Percentiles rank a stretch among this genome's conserved stretches.
These are phyloP conservation scores for Penicillium sp. DNA, from an alignment of 2,329 filamentous ascomycete species.

Conservation along the genomic window DNA sequence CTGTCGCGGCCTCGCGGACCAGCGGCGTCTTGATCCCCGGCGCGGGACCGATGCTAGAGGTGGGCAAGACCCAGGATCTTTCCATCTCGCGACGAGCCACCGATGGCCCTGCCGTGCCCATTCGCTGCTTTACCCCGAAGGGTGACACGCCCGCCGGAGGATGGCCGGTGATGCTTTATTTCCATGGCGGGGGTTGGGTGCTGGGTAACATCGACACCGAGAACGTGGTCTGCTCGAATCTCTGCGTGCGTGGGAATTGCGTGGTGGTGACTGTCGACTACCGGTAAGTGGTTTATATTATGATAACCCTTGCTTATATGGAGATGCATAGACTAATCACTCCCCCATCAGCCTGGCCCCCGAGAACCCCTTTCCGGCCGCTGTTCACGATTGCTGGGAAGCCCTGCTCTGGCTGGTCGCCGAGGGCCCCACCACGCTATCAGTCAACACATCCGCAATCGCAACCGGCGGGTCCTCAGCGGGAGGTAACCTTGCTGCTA, in stretches of 20 bases:
- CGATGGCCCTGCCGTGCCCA: slow-evolving; percentile 45
- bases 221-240: slow-evolving; percentile 53
- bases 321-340: background rate
- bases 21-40: slow-evolving; percentile 52
- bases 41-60: slow-evolving; percentile 46
- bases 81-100: slow-evolving; percentile 43
- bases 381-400: slow-evolving; percentile 55
- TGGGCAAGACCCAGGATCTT: slow-evolving; percentile 47
- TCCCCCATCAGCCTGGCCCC: slow-evolving; percentile 47
- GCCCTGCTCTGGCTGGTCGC: slow-evolving; percentile 47
- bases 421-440: slow-evolving; percentile 33
- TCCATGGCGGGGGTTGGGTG: slow-evolving; percentile 57
- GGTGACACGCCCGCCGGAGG: slow-evolving; percentile 43
- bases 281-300: slow-evolving; percentile 35
- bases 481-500: slow-evolving; percentile 50
- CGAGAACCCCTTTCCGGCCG: slow-evolving; percentile 53
- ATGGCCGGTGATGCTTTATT: slow-evolving; percentile 55
- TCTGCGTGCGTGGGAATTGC: slow-evolving; percentile 48
- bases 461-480: slow-evolving; percentile 51
- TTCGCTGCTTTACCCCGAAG: slow-evolving; percentile 50
- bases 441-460: slow-evolving; percentile 43
- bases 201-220: slow-evolving; percentile 55
- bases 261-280: slow-evolving; percentile 56
- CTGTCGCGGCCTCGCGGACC: slow-evolving; percentile 49
- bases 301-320: background rate